Base-by-base conservation (phyloP, 202 grass and related monocot species). In the Panicum hallii region DNA sequence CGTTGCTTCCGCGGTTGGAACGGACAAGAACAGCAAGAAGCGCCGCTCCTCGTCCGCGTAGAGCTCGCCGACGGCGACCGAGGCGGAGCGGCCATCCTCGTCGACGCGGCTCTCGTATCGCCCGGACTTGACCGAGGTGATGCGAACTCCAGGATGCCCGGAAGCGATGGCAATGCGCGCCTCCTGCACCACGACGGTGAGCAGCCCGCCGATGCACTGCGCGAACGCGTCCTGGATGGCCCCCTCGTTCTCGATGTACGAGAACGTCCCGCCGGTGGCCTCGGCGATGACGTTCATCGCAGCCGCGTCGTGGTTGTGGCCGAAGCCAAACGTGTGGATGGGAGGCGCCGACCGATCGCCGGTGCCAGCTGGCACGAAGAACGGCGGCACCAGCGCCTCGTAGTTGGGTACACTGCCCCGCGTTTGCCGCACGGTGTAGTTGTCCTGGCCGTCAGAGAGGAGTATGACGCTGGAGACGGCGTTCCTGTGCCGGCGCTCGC, bases 381-480 rank as follows among this genome's bases (percentile, higher is more conserved):
- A 92, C 26, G 84, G 34, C 55, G 91, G 88, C 55, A 93, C 67
- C 36, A 93, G 91, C 40, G 48, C 56, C 6, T 90, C 88, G 49
- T 88, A 88, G 73, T 70, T 82, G 46, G 42, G 36, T 1, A 10
- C 26, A 32, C 19, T 15, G 19, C 64, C 47, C 9, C 2, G 5
- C 20, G 1, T 9, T 50, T 6, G 56, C 3, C 11, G 50, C 11
- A 70, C 22, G 48, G 49, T 92, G 55, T 77, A 72, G 8, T 79
- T 88, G 82, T 90, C 88, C 72, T 86, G 78, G 9, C 86, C 79
- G 22, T 91, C 89, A 6, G 89, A 91, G 42, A 94, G 89, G 20
- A 91, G 89, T 0, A 94, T 77, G 69, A 94, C 88, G 67, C 89
- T 89, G 42, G 77, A 57, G 4, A 89, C 79, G 30, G 92, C 76